Percentiles rank a stretch among this genome's conserved stretches.
These are phyloP conservation scores for Aureobasidium subglaciale DNA, from an alignment of 2,329 filamentous ascomycete genomes.

Conservation along the genomic window DNA sequence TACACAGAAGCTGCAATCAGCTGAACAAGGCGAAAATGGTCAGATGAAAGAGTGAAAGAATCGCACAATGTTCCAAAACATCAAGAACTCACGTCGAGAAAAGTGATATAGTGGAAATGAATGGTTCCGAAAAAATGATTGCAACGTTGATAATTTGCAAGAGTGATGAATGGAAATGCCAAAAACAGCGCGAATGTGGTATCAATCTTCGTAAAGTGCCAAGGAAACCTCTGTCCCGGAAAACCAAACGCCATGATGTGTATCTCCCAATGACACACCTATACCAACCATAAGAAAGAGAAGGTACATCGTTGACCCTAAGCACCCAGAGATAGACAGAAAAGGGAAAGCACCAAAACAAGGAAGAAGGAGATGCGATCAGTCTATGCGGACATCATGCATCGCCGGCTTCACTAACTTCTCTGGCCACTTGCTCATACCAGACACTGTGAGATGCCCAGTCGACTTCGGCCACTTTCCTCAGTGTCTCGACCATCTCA, in stretches of 20 bases:
- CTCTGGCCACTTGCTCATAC: slow-evolving; percentile 58
- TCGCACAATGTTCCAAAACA: too few relatives aligned
- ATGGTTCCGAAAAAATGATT: too few relatives aligned
- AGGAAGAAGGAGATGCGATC: neutral
- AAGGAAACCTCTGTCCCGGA: neutral
- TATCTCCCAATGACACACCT: too few relatives aligned
- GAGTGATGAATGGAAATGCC: too few relatives aligned
- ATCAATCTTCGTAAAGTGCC: slow-evolving; percentile 5
- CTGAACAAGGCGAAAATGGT: too few relatives aligned
- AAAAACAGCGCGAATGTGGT: neutral
- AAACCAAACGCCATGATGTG: neutral
- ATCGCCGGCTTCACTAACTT: neutral
- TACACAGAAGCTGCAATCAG: too few relatives aligned
- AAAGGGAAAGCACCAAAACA: neutral
- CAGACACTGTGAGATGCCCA: slow-evolving; percentile 59
- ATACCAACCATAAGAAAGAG: too few relatives aligned
- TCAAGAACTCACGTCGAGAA: too few relatives aligned
- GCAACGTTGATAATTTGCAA: too few relatives aligned
- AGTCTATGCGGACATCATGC: neutral
- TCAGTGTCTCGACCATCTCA: slow-evolving; percentile 61
- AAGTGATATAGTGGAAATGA: too few relatives aligned
- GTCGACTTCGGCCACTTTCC: slow-evolving; percentile 59
- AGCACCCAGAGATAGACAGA: neutral
- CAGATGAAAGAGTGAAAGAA: too few relatives aligned
- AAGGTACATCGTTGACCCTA: neutral